Percentiles rank a stretch among this genome's conserved stretches.
Evolutionary conservation across 208 protist genomes (phyloP).

Genomic region (Trypanosoma mega): DNA sequence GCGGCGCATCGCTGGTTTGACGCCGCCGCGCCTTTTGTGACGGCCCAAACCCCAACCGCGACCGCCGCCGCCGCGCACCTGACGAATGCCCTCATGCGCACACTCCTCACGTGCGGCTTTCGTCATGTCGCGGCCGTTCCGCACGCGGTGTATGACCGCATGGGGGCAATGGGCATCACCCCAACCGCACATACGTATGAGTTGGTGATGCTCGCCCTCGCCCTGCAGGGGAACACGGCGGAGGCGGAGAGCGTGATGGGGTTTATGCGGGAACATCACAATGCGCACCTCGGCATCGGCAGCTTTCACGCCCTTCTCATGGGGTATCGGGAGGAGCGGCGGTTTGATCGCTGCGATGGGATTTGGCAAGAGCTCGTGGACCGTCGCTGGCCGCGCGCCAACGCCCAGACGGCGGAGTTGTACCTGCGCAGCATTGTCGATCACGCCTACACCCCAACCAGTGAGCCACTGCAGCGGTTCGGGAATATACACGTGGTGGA

Average conservation of each 20-base stretch:
- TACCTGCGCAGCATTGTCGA: constrained; percentile 89
- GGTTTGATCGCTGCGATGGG: constrained; percentile 72
- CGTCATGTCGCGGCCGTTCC: constrained; percentile 63
- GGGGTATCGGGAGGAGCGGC: constrained; percentile 67
- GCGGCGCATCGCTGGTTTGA: constrained; percentile 82
- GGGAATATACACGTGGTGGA: constrained; percentile 78
- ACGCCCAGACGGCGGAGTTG: constrained; percentile 64
- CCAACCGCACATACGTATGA: constrained; percentile 85
- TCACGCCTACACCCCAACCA: constrained; percentile 79
- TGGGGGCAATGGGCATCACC: constrained; percentile 61
- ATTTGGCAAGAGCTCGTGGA: constrained; percentile 86
- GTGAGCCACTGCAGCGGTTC: constrained; percentile 66
- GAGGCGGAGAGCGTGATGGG: constrained; percentile 78
- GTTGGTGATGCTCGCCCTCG: constrained; percentile 59
- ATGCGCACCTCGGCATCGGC: constrained; percentile 54
- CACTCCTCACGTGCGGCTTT: constrained; percentile 79
- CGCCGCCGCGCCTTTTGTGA: no score
- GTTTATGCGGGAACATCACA: constrained; percentile 65
- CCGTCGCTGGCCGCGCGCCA: constrained; percentile 78
- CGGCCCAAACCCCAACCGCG: no score
- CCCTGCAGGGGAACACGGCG: constrained; percentile 65
- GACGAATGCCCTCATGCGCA: constrained; percentile 73
- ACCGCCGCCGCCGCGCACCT: constrained; percentile 66
- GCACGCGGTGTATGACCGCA: constrained; percentile 73
- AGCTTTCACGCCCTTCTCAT: constrained; percentile 81